Conservation (phyloP, 495 filamentous ascomycete species). For the Penicillium canariense region DNA sequence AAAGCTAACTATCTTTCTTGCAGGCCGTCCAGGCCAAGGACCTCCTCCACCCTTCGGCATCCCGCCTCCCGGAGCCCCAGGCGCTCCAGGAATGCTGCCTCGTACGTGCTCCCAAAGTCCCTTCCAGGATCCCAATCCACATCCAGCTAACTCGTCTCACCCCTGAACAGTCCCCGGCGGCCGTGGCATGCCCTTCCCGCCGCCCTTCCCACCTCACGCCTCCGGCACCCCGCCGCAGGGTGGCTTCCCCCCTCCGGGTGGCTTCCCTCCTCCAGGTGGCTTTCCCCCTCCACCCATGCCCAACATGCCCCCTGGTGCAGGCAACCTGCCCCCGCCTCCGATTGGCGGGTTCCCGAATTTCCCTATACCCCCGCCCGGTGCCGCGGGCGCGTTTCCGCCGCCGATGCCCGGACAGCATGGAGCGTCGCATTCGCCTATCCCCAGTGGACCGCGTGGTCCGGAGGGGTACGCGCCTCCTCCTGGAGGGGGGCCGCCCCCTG, state of each 20-base stretch:
- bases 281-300: constrained; percentile 20
- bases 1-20: constrained; percentile 13
- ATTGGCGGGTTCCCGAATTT: constrained; percentile 55
- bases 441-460: constrained; percentile 32
- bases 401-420: constrained; percentile 26
- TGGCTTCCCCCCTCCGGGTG: constrained; percentile 26
- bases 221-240: constrained; percentile 34
- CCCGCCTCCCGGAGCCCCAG: constrained; percentile 42
- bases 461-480: constrained; percentile 34
- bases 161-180: constrained; percentile 50
- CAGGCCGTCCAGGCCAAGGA: constrained; percentile 48
- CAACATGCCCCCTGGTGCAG: constrained; percentile 44
- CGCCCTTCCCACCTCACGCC: constrained; percentile 45
- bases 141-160: constrained; percentile 15
- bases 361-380: constrained; percentile 39
- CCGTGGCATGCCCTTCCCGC: constrained; percentile 65
- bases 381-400: constrained; percentile 28
- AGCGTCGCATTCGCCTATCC: constrained; percentile 18
- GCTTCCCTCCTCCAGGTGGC: no score
- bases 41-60: constrained; percentile 58
- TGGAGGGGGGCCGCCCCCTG: constrained; percentile 20
- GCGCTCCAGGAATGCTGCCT: constrained; percentile 45
- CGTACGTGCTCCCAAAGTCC: constrained; percentile 36
- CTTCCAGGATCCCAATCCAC: constrained; percentile 2
- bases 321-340: constrained; percentile 64